A percentile compares a stretch with the other conserved stretches of the same genome.
Conservation (phyloP, 2,329 filamentous ascomycete genomes). For the Pseudovirgaria hyperparasitica region DNA sequence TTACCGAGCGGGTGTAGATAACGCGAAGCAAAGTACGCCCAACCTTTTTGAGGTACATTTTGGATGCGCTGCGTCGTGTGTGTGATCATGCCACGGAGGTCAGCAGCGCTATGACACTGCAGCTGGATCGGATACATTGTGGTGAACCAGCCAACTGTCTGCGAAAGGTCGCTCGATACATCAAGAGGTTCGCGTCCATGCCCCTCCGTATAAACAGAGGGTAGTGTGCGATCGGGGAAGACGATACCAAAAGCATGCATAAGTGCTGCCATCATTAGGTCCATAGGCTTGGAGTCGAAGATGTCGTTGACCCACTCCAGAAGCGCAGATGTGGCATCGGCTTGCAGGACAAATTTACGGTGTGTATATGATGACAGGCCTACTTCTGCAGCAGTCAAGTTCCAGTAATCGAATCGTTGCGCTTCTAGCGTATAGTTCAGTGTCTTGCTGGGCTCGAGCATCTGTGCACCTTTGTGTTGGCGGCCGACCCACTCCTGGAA, state of each 20-base stretch:
- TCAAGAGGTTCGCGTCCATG: conserved; percentile 22
- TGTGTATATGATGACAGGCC: conserved; percentile 23
- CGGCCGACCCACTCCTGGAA: conserved; percentile 28
- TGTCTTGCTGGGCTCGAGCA: conserved; percentile 11
- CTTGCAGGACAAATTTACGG: conserved; percentile 18
- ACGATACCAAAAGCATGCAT: conserved; percentile 42
- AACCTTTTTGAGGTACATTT: too few relatives aligned
- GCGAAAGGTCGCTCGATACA: conserved; percentile 30
- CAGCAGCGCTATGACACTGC: too few relatives aligned
- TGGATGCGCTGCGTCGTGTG: too few relatives aligned
- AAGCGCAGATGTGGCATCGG: conserved; percentile 14
- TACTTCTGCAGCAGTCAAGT: conserved; percentile 21
- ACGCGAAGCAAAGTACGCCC: too few relatives aligned
- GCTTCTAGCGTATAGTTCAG: conserved; percentile 17
- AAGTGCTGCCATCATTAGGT: conserved; percentile 44
- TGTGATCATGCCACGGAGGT: too few relatives aligned
- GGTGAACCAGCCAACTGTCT: conserved; percentile 35
- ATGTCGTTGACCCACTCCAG: conserved; percentile 24
- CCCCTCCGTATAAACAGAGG: conserved; percentile 34
- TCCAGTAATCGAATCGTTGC: conserved; percentile 26
- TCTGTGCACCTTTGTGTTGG: conserved; percentile 21
- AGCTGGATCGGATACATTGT: conserved; percentile 13
- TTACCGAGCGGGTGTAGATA: too few relatives aligned
- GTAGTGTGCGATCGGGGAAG: conserved; percentile 40
- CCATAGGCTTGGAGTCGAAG: conserved; percentile 39